Percentiles rank a stretch among this genome's conserved stretches.
These are phyloP conservation scores for Paramecium sonneborni DNA, from an alignment of 73 alveolate species.

Conservation along the genomic window DNA sequence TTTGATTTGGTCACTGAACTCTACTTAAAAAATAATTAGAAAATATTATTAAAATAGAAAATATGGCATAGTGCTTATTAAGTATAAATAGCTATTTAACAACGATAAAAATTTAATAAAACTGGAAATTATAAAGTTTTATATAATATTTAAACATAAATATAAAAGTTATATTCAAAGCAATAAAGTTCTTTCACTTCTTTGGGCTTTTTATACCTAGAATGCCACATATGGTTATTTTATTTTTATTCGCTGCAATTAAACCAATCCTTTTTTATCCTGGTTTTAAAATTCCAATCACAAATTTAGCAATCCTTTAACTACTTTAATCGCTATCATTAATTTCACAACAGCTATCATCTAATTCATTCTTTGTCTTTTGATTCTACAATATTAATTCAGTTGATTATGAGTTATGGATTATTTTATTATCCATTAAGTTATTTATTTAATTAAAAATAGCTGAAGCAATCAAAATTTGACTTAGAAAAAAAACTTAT, in stretches of 20 bases:
- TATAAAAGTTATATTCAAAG: not conserved
- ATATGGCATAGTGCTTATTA: not conserved
- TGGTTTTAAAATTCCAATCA: constrained; percentile 24
- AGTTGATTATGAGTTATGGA: not conserved
- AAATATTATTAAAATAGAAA: not conserved
- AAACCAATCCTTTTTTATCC: constrained; percentile 19
- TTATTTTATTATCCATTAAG: not conserved
- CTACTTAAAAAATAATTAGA: not conserved
- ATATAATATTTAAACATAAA: not conserved
- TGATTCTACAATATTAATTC: not conserved
- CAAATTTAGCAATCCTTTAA: not conserved
- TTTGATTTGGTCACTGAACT: no score
- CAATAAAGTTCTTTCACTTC: not conserved
- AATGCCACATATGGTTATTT: constrained; percentile 27
- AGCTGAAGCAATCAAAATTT: not conserved
- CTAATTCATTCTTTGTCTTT: not conserved
- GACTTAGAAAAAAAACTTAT: not conserved
- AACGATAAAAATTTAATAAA: not conserved
- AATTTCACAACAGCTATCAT: not conserved
- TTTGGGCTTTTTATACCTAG: not conserved
- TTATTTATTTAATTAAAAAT: not conserved
- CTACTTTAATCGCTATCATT: not conserved
- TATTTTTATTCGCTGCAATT: not conserved
- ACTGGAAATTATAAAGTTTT: not conserved
- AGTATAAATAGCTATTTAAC: not conserved